A percentile compares a stretch with the other conserved stretches of the same genome.
Evolutionary conservation across 139 green algal species (phyloP).

Genomic region (Diplosphaera chodatii): DNA sequence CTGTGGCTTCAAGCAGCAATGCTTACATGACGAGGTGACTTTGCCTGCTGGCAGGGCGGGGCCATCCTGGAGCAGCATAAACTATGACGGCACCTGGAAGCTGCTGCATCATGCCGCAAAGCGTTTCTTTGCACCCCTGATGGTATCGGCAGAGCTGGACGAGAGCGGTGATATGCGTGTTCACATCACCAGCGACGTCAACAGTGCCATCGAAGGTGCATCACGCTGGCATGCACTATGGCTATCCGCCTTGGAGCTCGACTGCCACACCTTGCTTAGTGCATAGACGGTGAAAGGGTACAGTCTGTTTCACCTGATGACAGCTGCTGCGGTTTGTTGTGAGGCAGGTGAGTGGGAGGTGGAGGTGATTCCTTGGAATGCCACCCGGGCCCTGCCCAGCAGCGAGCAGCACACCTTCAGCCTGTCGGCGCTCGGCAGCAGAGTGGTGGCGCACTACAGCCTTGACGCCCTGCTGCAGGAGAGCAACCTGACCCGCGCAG

Average conservation of each 20-base stretch:
- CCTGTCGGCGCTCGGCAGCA: neutral
- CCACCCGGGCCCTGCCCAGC: neutral
- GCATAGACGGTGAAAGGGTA: no score
- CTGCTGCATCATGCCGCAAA: conserved; percentile 48
- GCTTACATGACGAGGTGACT: neutral
- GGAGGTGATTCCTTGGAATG: neutral
- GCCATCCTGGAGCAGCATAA: conserved; percentile 52
- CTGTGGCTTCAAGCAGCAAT: neutral
- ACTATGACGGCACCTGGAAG: conserved; percentile 58
- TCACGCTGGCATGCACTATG: no score
- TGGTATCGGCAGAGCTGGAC: conserved; percentile 15
- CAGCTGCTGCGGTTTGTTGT: no score
- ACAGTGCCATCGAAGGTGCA: conserved; percentile 18
- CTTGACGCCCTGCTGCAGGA: neutral
- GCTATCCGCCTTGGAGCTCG: no score
- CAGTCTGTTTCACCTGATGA: no score
- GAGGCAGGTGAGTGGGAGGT: neutral
- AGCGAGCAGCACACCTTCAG: neutral
- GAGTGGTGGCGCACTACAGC: neutral
- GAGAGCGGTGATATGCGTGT: neutral
- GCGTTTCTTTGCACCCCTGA: conserved; percentile 30
- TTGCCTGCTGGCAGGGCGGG: conserved; percentile 27
- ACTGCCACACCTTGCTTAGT: no score
- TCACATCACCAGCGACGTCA: conserved; percentile 29
- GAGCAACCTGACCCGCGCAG: neutral